Base-by-base conservation (phyloP, 1,284 basidiomycete species). In the Agaricales sp. region DNA sequence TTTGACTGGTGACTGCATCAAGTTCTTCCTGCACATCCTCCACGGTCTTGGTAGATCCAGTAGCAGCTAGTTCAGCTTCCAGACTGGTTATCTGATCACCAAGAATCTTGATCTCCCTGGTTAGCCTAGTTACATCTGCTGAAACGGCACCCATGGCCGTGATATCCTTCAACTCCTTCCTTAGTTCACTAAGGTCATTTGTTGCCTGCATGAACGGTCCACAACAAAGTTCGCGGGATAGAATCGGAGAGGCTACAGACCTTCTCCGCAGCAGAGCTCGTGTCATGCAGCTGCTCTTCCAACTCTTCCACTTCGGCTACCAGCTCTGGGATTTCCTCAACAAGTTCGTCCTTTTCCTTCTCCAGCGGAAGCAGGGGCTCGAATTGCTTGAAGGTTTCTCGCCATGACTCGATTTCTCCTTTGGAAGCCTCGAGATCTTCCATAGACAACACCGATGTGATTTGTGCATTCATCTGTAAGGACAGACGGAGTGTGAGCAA, bases 21-120 rank as follows among this genome's bases (percentile, higher is more conserved):
- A 94, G 68, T 58, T 93, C 83, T 20, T 61, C 66, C 61, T 95
- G 87, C 2, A 96, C 82, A 47, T 93, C 91, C 45, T 92, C 88
- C 1, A 80, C 77, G 0, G 91, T 92, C 64, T 83, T 89, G 3
- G 78, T 76, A 12, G 83, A 85, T 2, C 92, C 92, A 1, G 80
- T 80, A 2, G 74, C 67, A 19, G 75, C 68, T 11, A 97, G 71
- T 37, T 86, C 80, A 26, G 69, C 69, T 63, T 95, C 88, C 35
- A 92, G 68, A 43, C 70, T 66, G n/a, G 64, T 53, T 35, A 87
- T 77, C 43, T 92, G 87, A 35, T 73, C 65, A 50, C 74, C 71
- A 20, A 92, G 71, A 19, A 77, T 77, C 26, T 78, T 75, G 13
- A 82, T 68, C 51, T 94, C 90, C 47, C 68, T 70, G 43, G 79